Base-by-base conservation (phyloP, 306 rosid species). In the Acacia crassicarpa region DNA sequence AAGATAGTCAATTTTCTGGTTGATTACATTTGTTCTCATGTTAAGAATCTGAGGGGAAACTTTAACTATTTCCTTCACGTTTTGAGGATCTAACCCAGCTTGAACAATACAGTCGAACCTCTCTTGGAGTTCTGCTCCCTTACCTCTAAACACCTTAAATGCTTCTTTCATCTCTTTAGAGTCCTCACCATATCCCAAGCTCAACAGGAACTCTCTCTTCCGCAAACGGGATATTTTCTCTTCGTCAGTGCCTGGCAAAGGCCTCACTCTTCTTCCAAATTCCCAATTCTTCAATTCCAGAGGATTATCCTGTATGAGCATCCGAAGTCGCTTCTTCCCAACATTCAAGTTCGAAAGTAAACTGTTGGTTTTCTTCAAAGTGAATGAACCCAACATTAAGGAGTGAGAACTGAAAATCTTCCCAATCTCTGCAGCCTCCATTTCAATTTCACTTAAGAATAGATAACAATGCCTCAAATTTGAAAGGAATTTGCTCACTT, bases 101-200 rank as follows among this genome's bases (percentile, higher is more conserved):
- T 84, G 84, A 79, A 91, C 92, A 77, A 94, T 82, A 63, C 89
- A 89, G 72, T 94, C 85, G 27, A 90, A 91, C 79, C 97, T 89
- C 85, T 91, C 94, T 82, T 92, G 93, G 77, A 94, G 93, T 88
- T 91, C 93, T 58, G 51, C 79, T 83, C 92, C 98, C 78, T 84
- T 94, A 56, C 97, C 98, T 76, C 93, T 84, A 71, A 90, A 90
- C 67, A 82, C 68, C 88, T 81, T 87, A 46, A 85, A 53, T 0
- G 89, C 89, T 53, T 67, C 9, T 78, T 87, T 81, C 91, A 91
- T 84, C 72, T 84, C 62, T 40, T 78, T 38, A 0, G 94, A 86
- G 85, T 87, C 85, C 67, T 90, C 89, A 8, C 38, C 89, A 62
- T 83, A 84, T 40, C 98, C 97, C 85, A 91, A 61, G 27, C 75